Percentiles rank a stretch among this genome's conserved stretches.
Evolutionary conservation across 2,329 filamentous ascomycete species (phyloP).

Genomic region (Trichoderma koningiopsis): DNA sequence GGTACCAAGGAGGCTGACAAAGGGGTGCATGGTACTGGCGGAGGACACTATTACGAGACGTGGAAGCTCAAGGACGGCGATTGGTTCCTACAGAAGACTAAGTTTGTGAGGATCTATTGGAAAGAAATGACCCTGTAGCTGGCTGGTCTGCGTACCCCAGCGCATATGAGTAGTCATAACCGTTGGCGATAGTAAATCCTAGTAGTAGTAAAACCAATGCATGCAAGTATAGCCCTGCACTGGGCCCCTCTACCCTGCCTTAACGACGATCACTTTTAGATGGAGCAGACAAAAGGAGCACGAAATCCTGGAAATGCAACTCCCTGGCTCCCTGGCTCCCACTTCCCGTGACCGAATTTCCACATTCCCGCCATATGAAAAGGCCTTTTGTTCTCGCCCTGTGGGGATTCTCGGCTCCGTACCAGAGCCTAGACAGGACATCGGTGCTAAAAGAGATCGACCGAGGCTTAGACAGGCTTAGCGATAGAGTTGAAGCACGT

Average conservation of each 20-base stretch:
- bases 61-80: conserved; percentile 16
- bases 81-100: background rate
- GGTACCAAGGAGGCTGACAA: background rate
- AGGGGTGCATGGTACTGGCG: background rate
- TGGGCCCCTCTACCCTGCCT: background rate
- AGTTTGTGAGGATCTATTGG: conserved; percentile 10
- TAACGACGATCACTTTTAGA: background rate
- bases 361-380: background rate
- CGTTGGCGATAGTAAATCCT: no score
- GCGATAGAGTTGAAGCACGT: background rate
- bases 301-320: background rate
- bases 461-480: background rate
- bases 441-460: conserved; percentile 8
- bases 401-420: background rate
- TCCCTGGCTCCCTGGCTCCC: no score
- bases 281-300: background rate
- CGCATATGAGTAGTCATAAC: no score
- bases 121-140: background rate
- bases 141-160: no score
- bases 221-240: background rate
- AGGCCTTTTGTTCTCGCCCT: background rate
- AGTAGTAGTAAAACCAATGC: background rate
- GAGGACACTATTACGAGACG: conserved; percentile 10
- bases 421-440: background rate
- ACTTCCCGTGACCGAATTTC: background rate